A percentile compares a stretch with the other conserved stretches of the same genome.
phyloP scores from a whole-genome alignment of 805 yeast genomes.

The Pichia californica region DNA sequence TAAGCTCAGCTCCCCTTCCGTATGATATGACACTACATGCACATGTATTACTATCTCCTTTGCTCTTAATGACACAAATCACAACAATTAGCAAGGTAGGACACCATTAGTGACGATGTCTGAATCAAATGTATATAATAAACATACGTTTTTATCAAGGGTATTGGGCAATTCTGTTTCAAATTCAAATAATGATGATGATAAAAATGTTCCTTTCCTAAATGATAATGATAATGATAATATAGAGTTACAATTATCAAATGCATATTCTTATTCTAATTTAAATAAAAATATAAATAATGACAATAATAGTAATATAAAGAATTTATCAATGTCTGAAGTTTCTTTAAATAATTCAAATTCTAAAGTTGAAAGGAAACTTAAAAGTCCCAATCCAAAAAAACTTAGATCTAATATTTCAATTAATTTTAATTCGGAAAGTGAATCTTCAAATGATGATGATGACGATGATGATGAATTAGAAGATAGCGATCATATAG shows the following conservation, averaged over 20 bases:
- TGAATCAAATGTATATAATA: conserved; percentile 10
- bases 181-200: conserved; percentile 9
- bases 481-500: no score
- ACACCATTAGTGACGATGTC: no score
- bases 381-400: not conserved
- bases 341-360: not conserved
- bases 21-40: no score
- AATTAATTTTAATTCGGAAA: conserved; percentile 23
- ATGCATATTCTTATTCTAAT: conserved; percentile 16
- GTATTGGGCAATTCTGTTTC: conserved; percentile 33
- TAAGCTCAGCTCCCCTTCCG: no score
- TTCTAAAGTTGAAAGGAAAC: not conserved
- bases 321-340: conserved; percentile 5
- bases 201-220: conserved; percentile 27
- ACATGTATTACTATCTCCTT: no score
- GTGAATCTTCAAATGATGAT: conserved; percentile 13
- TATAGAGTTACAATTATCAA: conserved; percentile 21
- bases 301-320: conserved; percentile 11
- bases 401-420: conserved; percentile 21
- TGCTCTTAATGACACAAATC: no score
- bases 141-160: conserved; percentile 56
- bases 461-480: not conserved
- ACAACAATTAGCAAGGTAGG: no score
- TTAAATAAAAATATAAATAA: no score
- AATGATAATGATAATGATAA: conserved; percentile 25